phyloP scores from a whole-genome alignment of 192 early-diverging fungal species.

The Coemansia sp. region DNA sequence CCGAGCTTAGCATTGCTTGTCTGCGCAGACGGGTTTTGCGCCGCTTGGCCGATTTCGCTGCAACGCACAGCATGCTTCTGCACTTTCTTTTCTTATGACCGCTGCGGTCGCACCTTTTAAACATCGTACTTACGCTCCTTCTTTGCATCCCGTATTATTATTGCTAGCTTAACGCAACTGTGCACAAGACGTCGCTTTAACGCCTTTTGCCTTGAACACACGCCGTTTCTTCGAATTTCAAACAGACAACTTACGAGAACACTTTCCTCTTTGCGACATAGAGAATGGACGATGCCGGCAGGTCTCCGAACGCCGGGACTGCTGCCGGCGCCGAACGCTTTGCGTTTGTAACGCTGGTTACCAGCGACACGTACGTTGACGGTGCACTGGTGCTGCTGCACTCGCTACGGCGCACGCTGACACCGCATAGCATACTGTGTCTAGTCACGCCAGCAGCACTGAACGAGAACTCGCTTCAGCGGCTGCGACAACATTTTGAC shows the following conservation, averaged over 20 bases:
- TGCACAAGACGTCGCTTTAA: not conserved
- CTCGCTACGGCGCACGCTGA: slow-evolving; percentile 67
- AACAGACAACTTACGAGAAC: not conserved
- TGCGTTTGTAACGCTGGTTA: slow-evolving; percentile 86
- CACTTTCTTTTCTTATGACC: slow-evolving; percentile 10
- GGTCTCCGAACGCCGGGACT: not conserved
- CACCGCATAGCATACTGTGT: slow-evolving; percentile 64
- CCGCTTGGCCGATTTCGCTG: not conserved
- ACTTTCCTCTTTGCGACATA: not conserved
- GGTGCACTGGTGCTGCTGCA: slow-evolving; percentile 80
- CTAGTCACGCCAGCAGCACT: slow-evolving; percentile 68
- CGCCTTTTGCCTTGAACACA: not conserved
- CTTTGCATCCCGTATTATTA: not conserved
- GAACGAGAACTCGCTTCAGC: slow-evolving; percentile 48
- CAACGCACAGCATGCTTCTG: slow-evolving; percentile 1
- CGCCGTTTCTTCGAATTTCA: not conserved
- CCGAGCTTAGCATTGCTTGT: not conserved
- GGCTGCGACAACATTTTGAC: slow-evolving; percentile 66
- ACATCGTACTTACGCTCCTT: not conserved
- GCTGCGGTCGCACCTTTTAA: slow-evolving; percentile 3
- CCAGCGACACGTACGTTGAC: slow-evolving; percentile 79
- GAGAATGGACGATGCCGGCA: slow-evolving; percentile 4
- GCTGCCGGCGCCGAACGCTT: slow-evolving; percentile 10
- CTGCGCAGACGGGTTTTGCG: not conserved
- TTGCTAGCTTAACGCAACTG: not conserved